Percentiles rank a stretch among this genome's conserved stretches.
phyloP scores from a whole-genome alignment of 2,329 filamentous ascomycete genomes.

The Sclerotinia trifoliorum region DNA sequence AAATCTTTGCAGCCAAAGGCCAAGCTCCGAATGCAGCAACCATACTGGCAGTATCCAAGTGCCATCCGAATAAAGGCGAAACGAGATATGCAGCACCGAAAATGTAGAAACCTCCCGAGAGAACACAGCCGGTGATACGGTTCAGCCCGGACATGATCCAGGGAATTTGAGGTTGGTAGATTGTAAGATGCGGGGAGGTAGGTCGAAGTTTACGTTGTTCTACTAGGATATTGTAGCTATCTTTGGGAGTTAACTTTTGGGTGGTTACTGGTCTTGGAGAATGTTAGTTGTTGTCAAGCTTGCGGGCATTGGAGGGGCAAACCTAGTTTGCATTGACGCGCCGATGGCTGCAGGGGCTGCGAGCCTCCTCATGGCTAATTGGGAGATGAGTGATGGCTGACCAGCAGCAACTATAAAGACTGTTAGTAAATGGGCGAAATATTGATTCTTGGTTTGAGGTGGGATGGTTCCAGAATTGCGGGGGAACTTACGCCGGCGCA shows the following conservation, averaged over 20 bases:
- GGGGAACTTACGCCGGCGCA: slow-evolving; percentile 43
- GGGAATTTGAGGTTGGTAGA: slow-evolving; percentile 71
- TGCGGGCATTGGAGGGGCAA: slow-evolving; percentile 27
- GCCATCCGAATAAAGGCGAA: slow-evolving; percentile 63
- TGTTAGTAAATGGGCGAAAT: slow-evolving; percentile 19
- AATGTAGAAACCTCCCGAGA: slow-evolving; percentile 64
- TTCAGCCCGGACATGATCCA: slow-evolving; percentile 61
- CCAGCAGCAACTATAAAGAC: slow-evolving; percentile 44
- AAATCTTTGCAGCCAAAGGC: slow-evolving; percentile 57
- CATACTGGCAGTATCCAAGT: slow-evolving; percentile 62
- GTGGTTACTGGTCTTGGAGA: slow-evolving; percentile 50
- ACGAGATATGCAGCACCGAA: slow-evolving; percentile 66
- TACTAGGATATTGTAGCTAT: slow-evolving; percentile 57
- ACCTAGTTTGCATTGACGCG: slow-evolving; percentile 50
- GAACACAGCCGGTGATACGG: slow-evolving; percentile 61
- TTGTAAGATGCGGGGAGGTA: slow-evolving; percentile 65
- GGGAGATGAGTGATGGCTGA: slow-evolving; percentile 45
- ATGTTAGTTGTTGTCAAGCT: slow-evolving; percentile 24
- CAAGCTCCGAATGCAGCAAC: slow-evolving; percentile 63
- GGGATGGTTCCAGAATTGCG: slow-evolving; percentile 17
- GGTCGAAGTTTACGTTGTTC: slow-evolving; percentile 67
- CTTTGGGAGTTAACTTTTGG: slow-evolving; percentile 45
- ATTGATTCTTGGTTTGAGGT: slow-evolving; percentile 20
- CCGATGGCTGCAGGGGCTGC: slow-evolving; percentile 44
- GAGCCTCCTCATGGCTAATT: slow-evolving; percentile 43